Conservation (phyloP, 108 stramenopile species). For the Seminavis robusta region DNA sequence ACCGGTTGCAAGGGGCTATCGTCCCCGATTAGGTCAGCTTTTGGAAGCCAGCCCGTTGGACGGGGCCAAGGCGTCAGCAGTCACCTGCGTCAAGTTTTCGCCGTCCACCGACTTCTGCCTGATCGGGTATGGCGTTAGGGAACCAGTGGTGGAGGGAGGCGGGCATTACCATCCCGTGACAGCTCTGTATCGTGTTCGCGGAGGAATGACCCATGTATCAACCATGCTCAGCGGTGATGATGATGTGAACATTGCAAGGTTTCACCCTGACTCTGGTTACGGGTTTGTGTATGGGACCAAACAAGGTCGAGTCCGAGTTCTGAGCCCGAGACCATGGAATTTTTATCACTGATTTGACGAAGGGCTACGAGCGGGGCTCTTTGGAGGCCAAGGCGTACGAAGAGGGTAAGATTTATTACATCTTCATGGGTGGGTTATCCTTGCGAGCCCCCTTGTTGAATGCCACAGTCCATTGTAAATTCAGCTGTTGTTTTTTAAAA, state of each 20-base stretch:
- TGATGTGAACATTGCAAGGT: conserved; percentile 96
- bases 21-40: conserved; percentile 70
- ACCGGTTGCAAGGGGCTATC: conserved; percentile 41
- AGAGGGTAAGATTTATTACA: no score
- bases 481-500: no score
- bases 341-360: conserved; percentile 68
- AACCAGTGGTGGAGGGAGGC: conserved; percentile 45
- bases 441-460: no score
- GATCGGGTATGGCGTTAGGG: conserved; percentile 88
- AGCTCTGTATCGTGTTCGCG: conserved; percentile 65
- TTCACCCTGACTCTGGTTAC: conserved; percentile 92
- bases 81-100: conserved; percentile 93
- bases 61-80: conserved; percentile 70
- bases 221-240: conserved; percentile 81
- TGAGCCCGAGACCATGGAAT: conserved; percentile 81
- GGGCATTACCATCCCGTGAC: conserved; percentile 72
- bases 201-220: conserved; percentile 71
- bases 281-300: conserved; percentile 98
- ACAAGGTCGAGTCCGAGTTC: conserved; percentile 85
- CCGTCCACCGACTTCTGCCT: conserved; percentile 90
- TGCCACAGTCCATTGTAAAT: no score
- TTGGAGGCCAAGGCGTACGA: no score
- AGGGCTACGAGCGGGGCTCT: no score
- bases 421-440: no score
- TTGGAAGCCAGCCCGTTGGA: conserved; percentile 78